Base-by-base conservation (phyloP, 2,329 filamentous ascomycete species). In the Bipolaris zeicola region DNA sequence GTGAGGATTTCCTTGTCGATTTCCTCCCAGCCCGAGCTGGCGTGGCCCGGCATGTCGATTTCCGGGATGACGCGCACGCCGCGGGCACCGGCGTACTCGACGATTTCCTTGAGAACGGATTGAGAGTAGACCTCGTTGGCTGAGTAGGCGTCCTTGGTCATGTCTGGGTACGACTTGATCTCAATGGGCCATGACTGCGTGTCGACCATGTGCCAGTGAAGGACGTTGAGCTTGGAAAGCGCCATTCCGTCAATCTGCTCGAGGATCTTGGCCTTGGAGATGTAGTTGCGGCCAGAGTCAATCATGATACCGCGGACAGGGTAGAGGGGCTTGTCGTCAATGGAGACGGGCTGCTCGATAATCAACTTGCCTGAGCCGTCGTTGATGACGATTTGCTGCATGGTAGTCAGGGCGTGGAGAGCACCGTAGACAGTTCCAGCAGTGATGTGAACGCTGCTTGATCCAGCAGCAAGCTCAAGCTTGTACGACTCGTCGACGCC, bases 41-140 rank as follows among this genome's bases (percentile, higher is more conserved):
- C 80, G 67, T 87, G 85, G 44, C 84, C 82, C 6, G 85, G 85
- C 83, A 86, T 86, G 68, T 87, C 85, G 39, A 86, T 80, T 64
- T 87, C 85, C n/a, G 85, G 82, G 33, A 87, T 77, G 52, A 87
- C 77, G 52, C 85, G 82, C n/a, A 87, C 78, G 53, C 81, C 85
- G 16, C 84, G 84, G 33, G 80, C 79, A 36, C 80, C 76, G 14
- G 81, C 83, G 60, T 84, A 85, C 11, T 69, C 66, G 48, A 85
- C 77, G 47, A 85, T 70, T 2, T 72, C 71, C 16, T 70, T 75
- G 43, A 85, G 69, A 54, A 78, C 75, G 0, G 66, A 62, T 1
- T 80, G 76, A 2, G 78, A 77, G 67, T 80, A 85, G 46, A 75
- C 69, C 61, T 84, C 80, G 4, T 77, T 76, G 8, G 72, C 50